Evolutionary conservation across 1,139 yeast genomes (phyloP).

Genomic region (Zhuliangozyma parablackwelliae): DNA sequence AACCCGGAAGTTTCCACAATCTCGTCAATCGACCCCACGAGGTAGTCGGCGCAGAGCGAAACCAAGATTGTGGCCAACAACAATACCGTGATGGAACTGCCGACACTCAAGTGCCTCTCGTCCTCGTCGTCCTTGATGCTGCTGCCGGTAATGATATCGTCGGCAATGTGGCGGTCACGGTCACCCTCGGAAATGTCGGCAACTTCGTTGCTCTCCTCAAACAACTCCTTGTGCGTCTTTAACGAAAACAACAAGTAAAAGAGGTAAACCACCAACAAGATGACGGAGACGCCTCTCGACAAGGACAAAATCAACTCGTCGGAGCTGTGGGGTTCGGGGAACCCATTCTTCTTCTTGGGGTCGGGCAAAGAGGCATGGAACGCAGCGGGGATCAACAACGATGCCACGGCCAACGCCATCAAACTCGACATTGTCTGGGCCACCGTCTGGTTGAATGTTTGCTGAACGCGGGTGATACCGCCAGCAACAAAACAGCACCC

Average conservation of each 20-base stretch:
- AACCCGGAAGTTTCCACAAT: conserved; percentile 81
- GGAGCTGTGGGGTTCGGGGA: conserved; percentile 38
- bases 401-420: conserved; percentile 85
- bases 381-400: conserved; percentile 91
- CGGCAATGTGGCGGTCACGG: conserved; percentile 21
- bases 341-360: conserved; percentile 27
- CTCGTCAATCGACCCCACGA: conserved; percentile 88
- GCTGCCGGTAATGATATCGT: conserved; percentile 12
- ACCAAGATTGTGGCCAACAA: conserved; percentile 72
- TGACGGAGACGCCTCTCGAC: conserved; percentile 83
- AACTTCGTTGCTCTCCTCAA: conserved; percentile 25
- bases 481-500: conserved; percentile 97
- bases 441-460: conserved; percentile 88
- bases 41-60: conserved; percentile 86
- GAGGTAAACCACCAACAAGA: conserved; percentile 71
- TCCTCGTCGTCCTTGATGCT: conserved; percentile 16
- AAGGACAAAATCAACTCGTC: conserved; percentile 61
- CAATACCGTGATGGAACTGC: conserved; percentile 45
- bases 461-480: conserved; percentile 81
- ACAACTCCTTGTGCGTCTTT: conserved; percentile 68
- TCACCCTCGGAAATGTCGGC: conserved; percentile 24
- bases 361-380: conserved; percentile 78
- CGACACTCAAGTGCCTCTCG: conserved; percentile 32
- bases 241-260: conserved; percentile 83
- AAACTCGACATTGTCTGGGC: conserved; percentile 97